Percentiles rank a stretch among this genome's conserved stretches.
Evolutionary conservation across 495 filamentous ascomycete species (phyloP).

Genomic region (Collariella sp.): DNA sequence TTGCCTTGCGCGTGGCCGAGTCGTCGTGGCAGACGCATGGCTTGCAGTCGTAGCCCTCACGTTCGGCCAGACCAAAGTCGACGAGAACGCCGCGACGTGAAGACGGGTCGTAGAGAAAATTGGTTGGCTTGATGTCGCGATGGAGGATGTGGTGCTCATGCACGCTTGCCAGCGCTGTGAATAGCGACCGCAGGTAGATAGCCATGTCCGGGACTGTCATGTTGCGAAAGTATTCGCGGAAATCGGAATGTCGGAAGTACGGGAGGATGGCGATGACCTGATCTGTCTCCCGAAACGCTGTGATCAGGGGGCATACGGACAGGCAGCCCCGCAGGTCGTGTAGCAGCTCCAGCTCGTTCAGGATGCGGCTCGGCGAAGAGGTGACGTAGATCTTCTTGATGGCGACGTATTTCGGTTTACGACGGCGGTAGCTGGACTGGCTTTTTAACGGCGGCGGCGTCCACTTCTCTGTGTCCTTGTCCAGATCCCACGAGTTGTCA

Average conservation of each 20-base stretch:
- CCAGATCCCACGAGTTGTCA: conserved; percentile 79
- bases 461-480: conserved; percentile 55
- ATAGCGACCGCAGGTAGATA: conserved; percentile 81
- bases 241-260: conserved; percentile 92
- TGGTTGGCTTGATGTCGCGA: conserved; percentile 98
- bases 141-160: conserved; percentile 81
- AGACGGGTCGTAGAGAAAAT: conserved; percentile 89
- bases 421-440: conserved; percentile 25
- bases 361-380: conserved; percentile 81
- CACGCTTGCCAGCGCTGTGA: conserved; percentile 74
- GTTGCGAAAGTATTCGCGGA: conserved; percentile 85
- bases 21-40: conserved; percentile 61
- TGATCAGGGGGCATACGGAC: conserved; percentile 90
- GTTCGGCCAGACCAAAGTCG: conserved; percentile 91
- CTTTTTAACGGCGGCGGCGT: conserved; percentile 49
- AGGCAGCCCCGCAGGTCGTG: conserved; percentile 74
- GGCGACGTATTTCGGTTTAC: conserved; percentile 70
- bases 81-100: conserved; percentile 81
- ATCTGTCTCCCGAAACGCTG: conserved; percentile 85
- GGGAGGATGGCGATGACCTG: conserved; percentile 93
- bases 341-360: conserved; percentile 96
- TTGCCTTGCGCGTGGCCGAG: conserved; percentile 29
- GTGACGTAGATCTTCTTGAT: conserved; percentile 99
- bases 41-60: conserved; percentile 63
- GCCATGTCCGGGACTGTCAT: conserved; percentile 79